Evolutionary conservation across 257 asterid species (phyloP).

Genomic region (Solanum phureja): DNA sequence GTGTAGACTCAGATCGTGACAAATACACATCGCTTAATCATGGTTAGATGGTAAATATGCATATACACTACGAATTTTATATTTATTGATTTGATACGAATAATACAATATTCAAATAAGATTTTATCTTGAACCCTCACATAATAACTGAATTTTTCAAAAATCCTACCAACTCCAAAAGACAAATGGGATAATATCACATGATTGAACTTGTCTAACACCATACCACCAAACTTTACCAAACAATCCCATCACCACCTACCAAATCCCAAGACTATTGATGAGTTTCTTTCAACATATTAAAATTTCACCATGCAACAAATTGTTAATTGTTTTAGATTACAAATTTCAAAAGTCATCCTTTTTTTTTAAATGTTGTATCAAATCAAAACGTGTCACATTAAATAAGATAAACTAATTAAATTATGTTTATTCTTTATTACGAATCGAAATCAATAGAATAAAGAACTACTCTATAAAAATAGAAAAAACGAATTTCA

Average conservation of each 20-base stretch:
- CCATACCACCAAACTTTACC: background rate
- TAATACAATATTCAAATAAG: background rate
- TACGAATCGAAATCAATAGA: background rate
- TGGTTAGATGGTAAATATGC: background rate
- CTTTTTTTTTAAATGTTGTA: too few relatives aligned
- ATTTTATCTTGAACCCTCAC: background rate
- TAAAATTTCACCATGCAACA: background rate
- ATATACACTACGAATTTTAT: background rate
- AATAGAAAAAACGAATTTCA: too few relatives aligned
- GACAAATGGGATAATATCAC: background rate
- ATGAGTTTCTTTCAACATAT: background rate
- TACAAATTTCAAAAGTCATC: too few relatives aligned
- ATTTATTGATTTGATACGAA: background rate
- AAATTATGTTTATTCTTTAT: too few relatives aligned
- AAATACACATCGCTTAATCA: background rate
- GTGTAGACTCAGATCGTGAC: too few relatives aligned
- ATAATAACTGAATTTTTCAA: background rate
- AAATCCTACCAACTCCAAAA: background rate
- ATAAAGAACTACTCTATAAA: background rate
- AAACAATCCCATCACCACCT: background rate
- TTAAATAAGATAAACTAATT: too few relatives aligned
- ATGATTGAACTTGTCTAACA: background rate
- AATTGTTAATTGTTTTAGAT: background rate
- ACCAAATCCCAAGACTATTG: background rate
- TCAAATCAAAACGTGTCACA: too few relatives aligned